A percentile compares a stretch with the other conserved stretches of the same genome.
These are phyloP conservation scores for Microbotryum violaceum DNA, from an alignment of 1,284 basidiomycete genomes.

Conservation along the genomic window DNA sequence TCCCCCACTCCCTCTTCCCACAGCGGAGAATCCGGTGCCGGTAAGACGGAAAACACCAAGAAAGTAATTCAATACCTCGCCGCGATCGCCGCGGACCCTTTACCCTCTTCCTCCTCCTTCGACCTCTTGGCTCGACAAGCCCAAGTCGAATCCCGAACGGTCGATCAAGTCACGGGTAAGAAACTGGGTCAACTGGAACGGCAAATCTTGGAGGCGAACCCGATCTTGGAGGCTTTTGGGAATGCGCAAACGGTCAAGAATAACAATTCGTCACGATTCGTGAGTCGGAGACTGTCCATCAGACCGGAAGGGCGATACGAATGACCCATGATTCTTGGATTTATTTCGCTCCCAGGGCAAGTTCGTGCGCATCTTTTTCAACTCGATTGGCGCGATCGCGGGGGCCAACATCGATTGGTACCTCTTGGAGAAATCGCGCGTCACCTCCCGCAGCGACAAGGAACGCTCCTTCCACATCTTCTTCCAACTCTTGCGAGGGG, in stretches of 20 bases:
- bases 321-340: background rate
- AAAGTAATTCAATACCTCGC: slow-evolving; percentile 99
- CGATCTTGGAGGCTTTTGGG: slow-evolving; percentile 95
- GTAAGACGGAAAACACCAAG: slow-evolving; percentile 99
- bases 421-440: slow-evolving; percentile 91
- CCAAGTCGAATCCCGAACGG: background rate
- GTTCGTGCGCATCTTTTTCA: slow-evolving; percentile 94
- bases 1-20: background rate
- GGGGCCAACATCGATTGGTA: slow-evolving; percentile 99
- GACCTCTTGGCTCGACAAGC: slow-evolving; percentile 47
- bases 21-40: slow-evolving; percentile 96
- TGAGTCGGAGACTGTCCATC: slow-evolving; percentile 21
- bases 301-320: background rate
- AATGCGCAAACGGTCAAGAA: slow-evolving; percentile 98
- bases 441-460: slow-evolving; percentile 75
- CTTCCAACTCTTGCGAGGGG: slow-evolving; percentile 65
- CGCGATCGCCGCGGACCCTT: slow-evolving; percentile 77
- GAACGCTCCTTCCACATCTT: slow-evolving; percentile 97
- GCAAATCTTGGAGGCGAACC: slow-evolving; percentile 96
- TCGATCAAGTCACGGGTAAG: slow-evolving; percentile 1
- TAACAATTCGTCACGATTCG: slow-evolving; percentile 96
- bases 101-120: slow-evolving; percentile 51
- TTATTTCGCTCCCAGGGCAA: slow-evolving; percentile 53
- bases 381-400: slow-evolving; percentile 86
- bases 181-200: slow-evolving; percentile 78